Conservation (phyloP, 148 eudicot species). For the Rhododendron ferrugineum region DNA sequence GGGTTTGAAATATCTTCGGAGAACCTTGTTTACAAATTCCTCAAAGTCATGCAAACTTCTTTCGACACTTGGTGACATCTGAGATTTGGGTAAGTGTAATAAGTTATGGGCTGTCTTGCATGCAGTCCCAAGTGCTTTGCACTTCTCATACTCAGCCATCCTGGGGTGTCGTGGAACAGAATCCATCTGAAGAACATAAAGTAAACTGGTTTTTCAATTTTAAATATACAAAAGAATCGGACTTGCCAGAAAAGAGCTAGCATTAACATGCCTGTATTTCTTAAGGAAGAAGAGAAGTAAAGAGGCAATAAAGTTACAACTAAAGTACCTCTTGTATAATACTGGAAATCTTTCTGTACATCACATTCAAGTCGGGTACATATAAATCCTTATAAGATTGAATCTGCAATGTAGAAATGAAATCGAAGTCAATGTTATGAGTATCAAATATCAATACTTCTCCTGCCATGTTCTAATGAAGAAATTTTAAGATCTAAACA, state of each 20-base stretch:
- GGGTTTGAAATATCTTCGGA: neutral
- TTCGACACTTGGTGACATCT: conserved; percentile 5
- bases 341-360: neutral
- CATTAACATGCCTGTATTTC: neutral
- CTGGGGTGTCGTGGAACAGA: conserved; percentile 5
- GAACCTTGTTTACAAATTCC: neutral
- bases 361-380: neutral
- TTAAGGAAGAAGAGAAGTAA: neutral
- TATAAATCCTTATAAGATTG: conserved; percentile 4
- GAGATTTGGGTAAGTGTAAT: conserved; percentile 5
- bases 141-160: neutral
- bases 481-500: neutral
- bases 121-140: neutral
- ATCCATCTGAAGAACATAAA: conserved; percentile 5
- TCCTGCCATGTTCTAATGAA: neutral
- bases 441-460: neutral
- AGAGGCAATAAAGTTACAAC: neutral
- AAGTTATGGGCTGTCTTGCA: neutral
- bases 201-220: neutral
- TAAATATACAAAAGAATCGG: neutral
- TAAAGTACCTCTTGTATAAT: neutral
- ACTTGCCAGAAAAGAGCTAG: neutral
- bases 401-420: conserved; percentile 8
- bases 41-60: neutral
- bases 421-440: neutral